Base-by-base conservation (phyloP, 78 protist genomes). In the slime mould (Dictyostelium discoideum) region DNA sequence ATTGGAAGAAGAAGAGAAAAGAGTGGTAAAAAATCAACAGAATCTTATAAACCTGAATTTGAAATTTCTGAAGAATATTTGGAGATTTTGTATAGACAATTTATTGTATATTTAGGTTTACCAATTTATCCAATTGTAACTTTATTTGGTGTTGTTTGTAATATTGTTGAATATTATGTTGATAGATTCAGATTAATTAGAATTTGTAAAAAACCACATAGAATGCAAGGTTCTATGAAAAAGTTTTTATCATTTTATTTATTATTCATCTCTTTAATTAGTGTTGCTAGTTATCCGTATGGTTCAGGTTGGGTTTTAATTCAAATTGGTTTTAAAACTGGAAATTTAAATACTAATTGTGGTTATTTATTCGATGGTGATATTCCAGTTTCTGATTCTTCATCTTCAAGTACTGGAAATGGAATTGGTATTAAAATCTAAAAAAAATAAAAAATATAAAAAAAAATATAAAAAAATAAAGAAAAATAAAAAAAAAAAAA, bases 51-150 rank as follows among this genome's bases (percentile, higher is more conserved):
- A 48, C 93, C 92, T 11, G 96, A 87, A 46, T 95, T 95, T 84
- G 94, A 95, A 65, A 54, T 95, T 32, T 87, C 97, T 20, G 97
- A 95, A 37, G 97, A 95, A 20, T 95, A 95, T 79, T 42, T 95
- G 9, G 97, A 95, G 29, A 63, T 95, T 63, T 32, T 95, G 3
- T 95, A 88, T 32, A 84, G 97, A 73, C 97, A 95, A 24, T 95
- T 95, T 72, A 89, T 95, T 44, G 85, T 95, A 13, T 95, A 80
- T 69, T 37, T 95, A 14, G 97, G 92, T n/a, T 13, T 95, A 40
- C 84, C 97, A 29, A 77, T 84, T 26, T 88, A 85, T 37, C 97
- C 97, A 74, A 40, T 95, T 10, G 93, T 95, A 5, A 63, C 96
- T 10, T 39, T 93, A 18, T 84, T 93, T 77, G 96, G 94, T 73